Percentiles rank a stretch among this genome's conserved stretches.
These are phyloP conservation scores for Jaminaea rosea DNA, from an alignment of 1,284 basidiomycete genomes.

Conservation along the genomic window DNA sequence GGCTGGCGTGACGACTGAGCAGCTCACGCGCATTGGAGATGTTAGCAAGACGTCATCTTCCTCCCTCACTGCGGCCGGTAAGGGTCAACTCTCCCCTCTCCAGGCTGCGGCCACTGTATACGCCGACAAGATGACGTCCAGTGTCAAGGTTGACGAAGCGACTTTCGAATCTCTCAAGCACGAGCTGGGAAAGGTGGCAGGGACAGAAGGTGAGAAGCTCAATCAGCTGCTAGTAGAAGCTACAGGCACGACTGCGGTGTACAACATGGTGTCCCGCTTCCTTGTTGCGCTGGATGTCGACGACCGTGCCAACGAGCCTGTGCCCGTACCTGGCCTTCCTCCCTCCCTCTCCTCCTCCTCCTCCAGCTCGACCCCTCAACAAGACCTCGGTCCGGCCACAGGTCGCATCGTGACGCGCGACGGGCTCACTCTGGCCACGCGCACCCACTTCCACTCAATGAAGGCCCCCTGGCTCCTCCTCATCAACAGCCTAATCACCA, in stretches of 20 bases:
- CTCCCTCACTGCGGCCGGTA: slow-evolving; percentile 4
- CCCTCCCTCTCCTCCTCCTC: slow-evolving; percentile 4
- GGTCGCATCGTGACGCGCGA: slow-evolving; percentile 24
- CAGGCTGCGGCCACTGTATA: slow-evolving; percentile 46
- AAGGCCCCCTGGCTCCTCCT: slow-evolving; percentile 47
- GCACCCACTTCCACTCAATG: slow-evolving; percentile 34
- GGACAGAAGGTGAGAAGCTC: slow-evolving; percentile 21
- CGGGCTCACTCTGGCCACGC: slow-evolving; percentile 25
- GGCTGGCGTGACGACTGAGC: slow-evolving; percentile 47
- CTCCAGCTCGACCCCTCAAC: slow-evolving; percentile 6
- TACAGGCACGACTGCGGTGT: slow-evolving; percentile 47
- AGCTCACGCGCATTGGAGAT: slow-evolving; percentile 48
- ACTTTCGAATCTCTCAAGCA: slow-evolving; percentile 32
- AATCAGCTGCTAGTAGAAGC: slow-evolving; percentile 47
- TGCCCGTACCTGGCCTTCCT: slow-evolving; percentile 7
- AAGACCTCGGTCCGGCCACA: slow-evolving; percentile 13
- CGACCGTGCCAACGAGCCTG: slow-evolving; percentile 34
- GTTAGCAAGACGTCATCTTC: slow-evolving; percentile 15
- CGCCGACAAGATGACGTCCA: slow-evolving; percentile 48
- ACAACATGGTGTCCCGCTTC: slow-evolving; percentile 51
- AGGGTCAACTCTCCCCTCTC: slow-evolving; percentile 15
- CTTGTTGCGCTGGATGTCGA: slow-evolving; percentile 50
- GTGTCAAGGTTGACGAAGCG: slow-evolving; percentile 38
- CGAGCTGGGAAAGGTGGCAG: slow-evolving; percentile 22
- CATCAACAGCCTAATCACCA: slow-evolving; percentile 50